These are phyloP conservation scores for Apiospora hydei DNA, from an alignment of 2,329 filamentous ascomycete genomes.

Conservation along the genomic window DNA sequence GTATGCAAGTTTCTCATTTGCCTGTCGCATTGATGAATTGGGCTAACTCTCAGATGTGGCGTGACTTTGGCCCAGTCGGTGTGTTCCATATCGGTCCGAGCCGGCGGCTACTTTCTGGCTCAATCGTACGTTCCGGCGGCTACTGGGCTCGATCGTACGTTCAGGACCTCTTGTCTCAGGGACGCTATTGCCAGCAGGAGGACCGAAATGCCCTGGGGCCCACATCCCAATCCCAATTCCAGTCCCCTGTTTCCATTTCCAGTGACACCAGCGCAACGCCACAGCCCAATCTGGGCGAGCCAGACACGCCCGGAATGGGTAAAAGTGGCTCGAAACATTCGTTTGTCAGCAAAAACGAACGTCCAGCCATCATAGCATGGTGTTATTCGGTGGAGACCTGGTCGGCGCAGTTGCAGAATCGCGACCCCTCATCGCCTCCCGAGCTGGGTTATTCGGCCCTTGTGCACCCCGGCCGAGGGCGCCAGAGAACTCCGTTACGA, in stretches of 20 bases:
- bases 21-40: neutral
- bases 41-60: neutral
- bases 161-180: neutral
- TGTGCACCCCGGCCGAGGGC: slow-evolving; percentile 7
- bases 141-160: slow-evolving; percentile 7
- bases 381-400: slow-evolving; percentile 9
- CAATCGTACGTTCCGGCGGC: neutral
- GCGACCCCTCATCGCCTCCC: slow-evolving; percentile 4
- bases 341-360: slow-evolving; percentile 19
- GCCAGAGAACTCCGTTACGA: slow-evolving; percentile 7
- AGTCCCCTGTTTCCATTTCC: neutral
- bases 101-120: neutral
- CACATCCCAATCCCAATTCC: too few relatives aligned
- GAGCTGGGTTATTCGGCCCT: slow-evolving; percentile 15
- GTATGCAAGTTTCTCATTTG: neutral
- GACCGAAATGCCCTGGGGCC: neutral
- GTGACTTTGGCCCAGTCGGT: slow-evolving; percentile 18
- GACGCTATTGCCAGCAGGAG: slow-evolving; percentile 4
- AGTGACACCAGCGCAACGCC: slow-evolving; percentile 1
- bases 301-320: neutral
- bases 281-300: neutral
- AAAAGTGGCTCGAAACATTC: slow-evolving; percentile 17
- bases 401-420: neutral
- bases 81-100: slow-evolving; percentile 11
- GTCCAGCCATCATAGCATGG: slow-evolving; percentile 1